Percentiles rank a stretch among this genome's conserved stretches.
These are phyloP conservation scores for Pseudogymnoascus sp. DNA, from an alignment of 2,329 filamentous ascomycete genomes.

Conservation along the genomic window DNA sequence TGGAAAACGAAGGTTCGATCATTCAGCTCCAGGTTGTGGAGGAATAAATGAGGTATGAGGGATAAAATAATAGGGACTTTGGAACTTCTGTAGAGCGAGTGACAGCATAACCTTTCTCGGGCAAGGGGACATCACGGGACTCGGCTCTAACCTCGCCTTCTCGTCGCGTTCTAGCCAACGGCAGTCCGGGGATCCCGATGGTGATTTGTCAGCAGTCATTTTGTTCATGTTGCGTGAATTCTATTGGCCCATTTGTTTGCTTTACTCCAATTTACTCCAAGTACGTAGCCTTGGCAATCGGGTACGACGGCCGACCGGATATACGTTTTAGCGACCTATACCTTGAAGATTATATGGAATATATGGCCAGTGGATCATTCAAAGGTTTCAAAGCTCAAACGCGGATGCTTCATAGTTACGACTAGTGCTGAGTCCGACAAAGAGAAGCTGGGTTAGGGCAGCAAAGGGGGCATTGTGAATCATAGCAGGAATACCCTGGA, in stretches of 20 bases:
- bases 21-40: constrained; percentile 6
- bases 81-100: not conserved
- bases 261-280: constrained; percentile 8
- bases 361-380: not conserved
- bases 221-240: not conserved
- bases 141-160: not conserved
- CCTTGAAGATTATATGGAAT: constrained; percentile 7
- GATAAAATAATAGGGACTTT: constrained; percentile 6
- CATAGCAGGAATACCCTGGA: not conserved
- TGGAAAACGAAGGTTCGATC: constrained; percentile 8
- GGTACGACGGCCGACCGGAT: not conserved
- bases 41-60: not conserved
- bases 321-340: not conserved
- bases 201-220: not conserved
- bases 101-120: not conserved
- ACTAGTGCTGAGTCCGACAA: not conserved
- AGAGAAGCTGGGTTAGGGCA: not conserved
- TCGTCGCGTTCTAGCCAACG: not conserved
- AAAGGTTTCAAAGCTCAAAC: constrained; percentile 2
- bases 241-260: not conserved
- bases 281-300: constrained; percentile 6
- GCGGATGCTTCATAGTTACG: constrained; percentile 2
- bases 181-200: not conserved
- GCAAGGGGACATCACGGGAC: constrained; percentile 5
- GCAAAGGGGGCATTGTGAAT: not conserved